Evolutionary conservation across 164 flowering plant genomes (phyloP).

Genomic region (Magnolia kwangsiensis): DNA sequence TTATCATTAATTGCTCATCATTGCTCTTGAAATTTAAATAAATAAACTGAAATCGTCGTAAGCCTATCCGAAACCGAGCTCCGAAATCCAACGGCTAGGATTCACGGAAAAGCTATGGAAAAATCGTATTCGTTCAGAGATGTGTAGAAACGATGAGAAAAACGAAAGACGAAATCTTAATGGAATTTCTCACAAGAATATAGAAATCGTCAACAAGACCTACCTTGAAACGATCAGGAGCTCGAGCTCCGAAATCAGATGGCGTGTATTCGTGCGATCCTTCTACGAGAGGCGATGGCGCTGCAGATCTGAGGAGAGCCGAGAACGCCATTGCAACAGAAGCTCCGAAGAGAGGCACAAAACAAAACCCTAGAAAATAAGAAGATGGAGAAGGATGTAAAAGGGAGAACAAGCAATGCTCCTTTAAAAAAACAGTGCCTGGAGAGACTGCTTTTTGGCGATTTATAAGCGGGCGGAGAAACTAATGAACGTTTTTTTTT

Average conservation of each 20-base stretch:
- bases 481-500: not conserved
- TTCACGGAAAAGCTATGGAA: not conserved
- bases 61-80: not conserved
- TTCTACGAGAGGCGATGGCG: constrained; percentile 1
- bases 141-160: not conserved
- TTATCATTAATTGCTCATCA: no score
- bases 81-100: not conserved
- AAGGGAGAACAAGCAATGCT: not conserved
- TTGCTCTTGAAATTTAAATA: not conserved
- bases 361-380: constrained; percentile 5
- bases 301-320: constrained; percentile 4
- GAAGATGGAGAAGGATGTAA: not conserved
- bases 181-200: not conserved
- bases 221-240: constrained; percentile 9
- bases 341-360: not conserved
- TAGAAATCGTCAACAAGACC: not conserved
- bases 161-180: not conserved
- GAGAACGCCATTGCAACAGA: constrained; percentile 9
- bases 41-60: not conserved
- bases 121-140: no score
- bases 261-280: not conserved
- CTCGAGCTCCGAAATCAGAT: constrained; percentile 2
- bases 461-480: not conserved
- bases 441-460: not conserved
- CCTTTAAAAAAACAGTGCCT: not conserved